Evolutionary conservation across 345 rosid species (phyloP), one percentile per base, ranked within the genome.

Genomic region (Lumnitzera racemosa): DNA sequence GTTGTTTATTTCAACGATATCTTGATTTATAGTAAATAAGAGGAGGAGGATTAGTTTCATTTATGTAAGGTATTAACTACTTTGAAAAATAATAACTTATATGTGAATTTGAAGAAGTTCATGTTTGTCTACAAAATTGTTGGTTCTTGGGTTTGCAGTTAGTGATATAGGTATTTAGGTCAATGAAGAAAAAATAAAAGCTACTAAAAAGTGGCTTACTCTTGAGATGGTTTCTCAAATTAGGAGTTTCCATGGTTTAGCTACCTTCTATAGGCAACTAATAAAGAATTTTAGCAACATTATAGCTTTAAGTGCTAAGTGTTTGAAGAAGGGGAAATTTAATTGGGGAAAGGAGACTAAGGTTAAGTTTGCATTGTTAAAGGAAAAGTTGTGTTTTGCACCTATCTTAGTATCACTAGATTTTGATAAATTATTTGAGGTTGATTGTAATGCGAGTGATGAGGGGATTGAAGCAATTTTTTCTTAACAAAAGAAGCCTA

Each of bases 181-280:
- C 0, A 62, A 65, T 65, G 51, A 57, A 11, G 46, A 5, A 11
- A 65, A 65, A 11, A 50, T 65, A 2, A 56, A 25, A n/a, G 62
- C 41, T 2, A 65, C 57, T 2, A 0, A 24, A 12, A 55, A 57
- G 16, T 50, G 57, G 55, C 55, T 46, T 23, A 15, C 43, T 2
- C 63, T 55, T 5, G 49, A 49, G 20, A 12, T 47, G 12, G 24
- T 60, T 15, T 23, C 14, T 15, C 23, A 60, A 49, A 15, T 60
- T 24, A 14, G 46, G 12, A 49, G 24, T 49, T 60, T 60, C 25
- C 55, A 60, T 49, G 63, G 15, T 4, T 49, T 31, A 12, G 50
- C 50, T 29, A 57, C 61, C 16, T 57, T 57, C 29, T 57, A 57
- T n/a, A 15, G 27, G 46, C 6, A 29, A 3, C 48, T 60, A 8